Percentiles rank a stretch among this genome's conserved stretches.
Conservation (phyloP, 2,329 filamentous ascomycete genomes). For the Fusarium sororula region DNA sequence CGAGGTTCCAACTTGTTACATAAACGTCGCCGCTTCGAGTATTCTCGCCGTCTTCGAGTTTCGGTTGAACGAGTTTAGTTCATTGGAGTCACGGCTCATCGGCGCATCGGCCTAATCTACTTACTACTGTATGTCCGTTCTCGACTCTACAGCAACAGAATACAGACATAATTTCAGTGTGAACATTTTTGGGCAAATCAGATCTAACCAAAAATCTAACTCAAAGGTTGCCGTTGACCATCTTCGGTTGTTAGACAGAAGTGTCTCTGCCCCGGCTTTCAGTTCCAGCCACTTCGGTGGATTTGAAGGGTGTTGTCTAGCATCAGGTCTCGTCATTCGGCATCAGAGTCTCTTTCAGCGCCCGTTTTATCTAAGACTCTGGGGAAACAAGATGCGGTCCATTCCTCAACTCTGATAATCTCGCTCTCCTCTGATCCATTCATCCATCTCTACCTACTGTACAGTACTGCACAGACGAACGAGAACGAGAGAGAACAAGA, state of each 20-base stretch:
- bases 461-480: not conserved
- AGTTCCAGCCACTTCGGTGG: conserved; percentile 18
- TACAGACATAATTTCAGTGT: not conserved
- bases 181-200: not conserved
- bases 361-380: conserved; percentile 33
- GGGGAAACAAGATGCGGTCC: conserved; percentile 31
- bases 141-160: conserved; percentile 3
- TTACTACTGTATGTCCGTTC: not conserved
- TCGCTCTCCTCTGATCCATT: not conserved
- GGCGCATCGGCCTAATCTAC: conserved; percentile 1
- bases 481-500: not conserved
- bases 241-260: conserved; percentile 4
- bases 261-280: conserved; percentile 8
- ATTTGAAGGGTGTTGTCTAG: conserved; percentile 19
- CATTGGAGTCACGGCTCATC: conserved; percentile 5
- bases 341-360: conserved; percentile 21
- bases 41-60: conserved; percentile 15
- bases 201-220: not conserved
- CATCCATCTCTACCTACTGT: not conserved
- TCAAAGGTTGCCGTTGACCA: not conserved
- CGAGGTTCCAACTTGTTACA: conserved; percentile 19
- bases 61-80: not conserved
- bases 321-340: conserved; percentile 29
- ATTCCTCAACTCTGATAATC: conserved; percentile 13
- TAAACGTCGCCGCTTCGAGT: conserved; percentile 32